A percentile compares a stretch with the other conserved stretches of the same genome.
phyloP scores from a whole-genome alignment of 2,329 filamentous ascomycete genomes.

The Colletotrichum scovillei region DNA sequence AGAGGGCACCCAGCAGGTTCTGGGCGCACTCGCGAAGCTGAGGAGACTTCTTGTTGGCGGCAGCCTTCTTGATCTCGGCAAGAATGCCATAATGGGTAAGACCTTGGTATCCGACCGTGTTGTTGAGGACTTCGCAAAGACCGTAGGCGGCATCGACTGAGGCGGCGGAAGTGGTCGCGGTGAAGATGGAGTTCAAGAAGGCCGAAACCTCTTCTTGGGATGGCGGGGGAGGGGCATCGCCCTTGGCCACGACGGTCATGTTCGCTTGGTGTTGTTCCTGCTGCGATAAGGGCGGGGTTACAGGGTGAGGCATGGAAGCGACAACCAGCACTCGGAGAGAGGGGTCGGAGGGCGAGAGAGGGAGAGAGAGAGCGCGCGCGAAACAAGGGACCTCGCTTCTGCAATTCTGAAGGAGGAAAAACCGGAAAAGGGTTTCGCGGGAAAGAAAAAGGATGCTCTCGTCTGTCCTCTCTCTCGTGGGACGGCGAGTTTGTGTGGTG shows the following conservation, averaged over 20 bases:
- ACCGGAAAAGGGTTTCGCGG: neutral
- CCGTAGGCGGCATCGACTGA: conserved; percentile 74
- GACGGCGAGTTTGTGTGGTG: conserved; percentile 25
- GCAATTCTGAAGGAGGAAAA: conserved; percentile 29
- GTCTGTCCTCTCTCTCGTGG: conserved; percentile 34
- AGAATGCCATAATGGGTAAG: conserved; percentile 65
- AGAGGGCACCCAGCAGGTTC: conserved; percentile 92
- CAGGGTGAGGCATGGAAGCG: conserved; percentile 58
- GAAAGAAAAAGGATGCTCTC: conserved; percentile 18
- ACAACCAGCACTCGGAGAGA: conserved; percentile 1
- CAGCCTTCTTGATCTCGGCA: conserved; percentile 75
- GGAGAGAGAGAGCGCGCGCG: neutral
- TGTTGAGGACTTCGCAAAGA: conserved; percentile 69
- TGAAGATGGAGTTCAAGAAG: conserved; percentile 76
- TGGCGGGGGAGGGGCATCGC: conserved; percentile 65
- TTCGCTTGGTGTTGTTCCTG: conserved; percentile 39
- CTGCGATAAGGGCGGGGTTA: conserved; percentile 53
- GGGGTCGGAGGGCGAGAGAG: conserved; percentile 2
- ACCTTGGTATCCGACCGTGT: conserved; percentile 64
- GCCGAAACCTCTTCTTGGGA: conserved; percentile 74
- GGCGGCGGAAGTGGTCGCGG: conserved; percentile 73
- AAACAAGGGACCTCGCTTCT: conserved; percentile 21
- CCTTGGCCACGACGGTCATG: conserved; percentile 55
- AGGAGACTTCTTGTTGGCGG: conserved; percentile 92
- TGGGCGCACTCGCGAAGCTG: conserved; percentile 89